Evolutionary conservation across 345 rosid species (phyloP).

Genomic region (Populus nigra): DNA sequence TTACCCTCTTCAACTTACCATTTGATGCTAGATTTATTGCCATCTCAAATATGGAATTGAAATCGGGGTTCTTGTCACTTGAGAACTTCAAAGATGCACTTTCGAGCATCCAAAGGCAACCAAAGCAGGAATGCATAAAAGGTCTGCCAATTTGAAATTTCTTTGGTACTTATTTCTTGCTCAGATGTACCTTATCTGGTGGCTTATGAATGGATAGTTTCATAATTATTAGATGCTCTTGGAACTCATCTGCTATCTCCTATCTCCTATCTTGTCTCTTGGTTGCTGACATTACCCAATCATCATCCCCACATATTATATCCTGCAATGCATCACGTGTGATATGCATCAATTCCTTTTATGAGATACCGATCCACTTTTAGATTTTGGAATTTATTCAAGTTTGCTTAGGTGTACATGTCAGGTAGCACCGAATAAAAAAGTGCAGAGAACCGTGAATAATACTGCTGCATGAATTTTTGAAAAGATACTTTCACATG

Average conservation of each 20-base stretch:
- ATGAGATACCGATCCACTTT: background rate
- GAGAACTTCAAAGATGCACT: conserved; percentile 78
- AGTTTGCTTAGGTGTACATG: background rate
- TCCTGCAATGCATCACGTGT: background rate
- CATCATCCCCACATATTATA: background rate
- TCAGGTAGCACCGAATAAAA: no score
- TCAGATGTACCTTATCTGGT: background rate
- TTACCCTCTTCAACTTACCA: conserved; percentile 13
- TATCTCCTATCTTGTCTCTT: background rate
- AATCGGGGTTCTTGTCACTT: conserved; percentile 61
- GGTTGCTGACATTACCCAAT: background rate
- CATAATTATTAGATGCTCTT: background rate
- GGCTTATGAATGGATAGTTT: background rate
- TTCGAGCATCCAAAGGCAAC: conserved; percentile 62
- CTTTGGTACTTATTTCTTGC: background rate
- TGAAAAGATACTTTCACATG: background rate
- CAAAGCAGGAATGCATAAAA: conserved; percentile 73
- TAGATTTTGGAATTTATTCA: background rate
- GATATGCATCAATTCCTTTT: background rate
- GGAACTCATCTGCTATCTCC: background rate
- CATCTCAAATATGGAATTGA: conserved; percentile 61
- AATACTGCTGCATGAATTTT: background rate
- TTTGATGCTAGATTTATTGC: conserved; percentile 60
- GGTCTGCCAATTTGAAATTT: conserved; percentile 36
- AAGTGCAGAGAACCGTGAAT: background rate